Conservation (phyloP, 2,329 filamentous ascomycete genomes). For the Cryoendolithus antarcticus region DNA sequence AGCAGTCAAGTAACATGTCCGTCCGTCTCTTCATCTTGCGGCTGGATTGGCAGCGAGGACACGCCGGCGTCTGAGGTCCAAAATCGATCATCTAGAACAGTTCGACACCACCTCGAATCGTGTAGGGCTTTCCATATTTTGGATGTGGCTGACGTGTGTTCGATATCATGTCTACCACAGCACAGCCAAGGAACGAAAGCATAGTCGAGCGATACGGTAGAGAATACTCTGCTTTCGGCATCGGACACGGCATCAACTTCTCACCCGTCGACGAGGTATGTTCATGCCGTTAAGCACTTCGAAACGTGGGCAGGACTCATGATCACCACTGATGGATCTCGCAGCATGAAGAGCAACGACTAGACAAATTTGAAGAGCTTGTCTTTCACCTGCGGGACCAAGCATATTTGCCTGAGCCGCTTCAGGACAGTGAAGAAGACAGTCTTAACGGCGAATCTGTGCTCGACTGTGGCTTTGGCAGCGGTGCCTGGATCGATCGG, state of each 20-base stretch:
- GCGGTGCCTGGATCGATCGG: conserved; percentile 22
- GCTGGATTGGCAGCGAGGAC: too few relatives aligned
- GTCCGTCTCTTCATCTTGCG: too few relatives aligned
- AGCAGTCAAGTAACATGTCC: too few relatives aligned
- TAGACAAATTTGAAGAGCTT: conserved; percentile 15
- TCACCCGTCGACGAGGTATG: conserved; percentile 25
- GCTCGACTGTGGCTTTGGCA: conserved; percentile 23
- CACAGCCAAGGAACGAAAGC: not conserved
- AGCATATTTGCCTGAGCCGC: conserved; percentile 12
- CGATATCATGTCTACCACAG: too few relatives aligned
- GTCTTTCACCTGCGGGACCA: conserved; percentile 16
- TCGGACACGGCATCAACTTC: conserved; percentile 16
- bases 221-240: conserved; percentile 2
- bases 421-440: conserved; percentile 13
- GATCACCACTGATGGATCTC: conserved; percentile 1
- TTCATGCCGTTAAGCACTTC: not conserved
- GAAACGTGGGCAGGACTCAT: not conserved
- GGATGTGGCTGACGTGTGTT: too few relatives aligned
- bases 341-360: conserved; percentile 18
- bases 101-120: too few relatives aligned
- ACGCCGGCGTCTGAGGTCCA: too few relatives aligned
- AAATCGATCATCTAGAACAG: too few relatives aligned
- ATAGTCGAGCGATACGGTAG: not conserved
- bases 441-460: conserved; percentile 8
- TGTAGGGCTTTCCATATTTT: too few relatives aligned